Evolutionary conservation across 129 eudicot species (phyloP), one percentile per base, ranked within the genome.

Genomic region (Silybum marianum): DNA sequence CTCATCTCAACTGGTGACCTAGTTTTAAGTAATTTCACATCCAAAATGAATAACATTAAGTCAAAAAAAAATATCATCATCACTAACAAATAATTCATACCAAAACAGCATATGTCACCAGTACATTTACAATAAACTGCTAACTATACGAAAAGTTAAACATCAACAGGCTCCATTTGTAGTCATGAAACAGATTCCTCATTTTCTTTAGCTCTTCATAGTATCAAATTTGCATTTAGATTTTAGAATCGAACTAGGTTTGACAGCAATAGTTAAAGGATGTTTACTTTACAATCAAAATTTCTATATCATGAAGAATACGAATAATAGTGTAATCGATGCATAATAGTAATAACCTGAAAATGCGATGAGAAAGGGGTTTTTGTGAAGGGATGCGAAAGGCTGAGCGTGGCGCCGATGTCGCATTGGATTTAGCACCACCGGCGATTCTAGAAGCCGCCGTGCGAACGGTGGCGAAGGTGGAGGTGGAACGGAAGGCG

Each of bases 1-100:
- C 96, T 87, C 96, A 90, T 65, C 81, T 92, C 98, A 48, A 90
- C 97, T 2, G 97, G 96, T 14, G 93, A 90, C 90, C 98, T 94
- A 79, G 3, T 75, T 75, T 79, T 21, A 25, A 23, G 30, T 19
- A 30, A 71, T 24, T 69, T 51, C 19, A 38, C 69, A 83, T 28
- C 21, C 69, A 60, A 58, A 28, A 32, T 32, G 21, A 21, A 18
- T n/a, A 58, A 9, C 69, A 76, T 30, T 76, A 76, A 58, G 24
- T 23, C 32, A 67, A 12, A 67, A 67, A 23, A 9, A 65, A 21
- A n/a, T 21, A 16, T 13, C 3, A 69, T 69, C 7, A 25, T 69
- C 23, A 30, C 23, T 36, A 70, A 26, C 23, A 70, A 70, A 70
- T 6, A 6, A 70, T 30, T 26, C 10, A 7, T 30, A 70, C 5